Evolutionary conservation across 1,284 basidiomycete species (phyloP).

Genomic region (Kwoniella shivajii): DNA sequence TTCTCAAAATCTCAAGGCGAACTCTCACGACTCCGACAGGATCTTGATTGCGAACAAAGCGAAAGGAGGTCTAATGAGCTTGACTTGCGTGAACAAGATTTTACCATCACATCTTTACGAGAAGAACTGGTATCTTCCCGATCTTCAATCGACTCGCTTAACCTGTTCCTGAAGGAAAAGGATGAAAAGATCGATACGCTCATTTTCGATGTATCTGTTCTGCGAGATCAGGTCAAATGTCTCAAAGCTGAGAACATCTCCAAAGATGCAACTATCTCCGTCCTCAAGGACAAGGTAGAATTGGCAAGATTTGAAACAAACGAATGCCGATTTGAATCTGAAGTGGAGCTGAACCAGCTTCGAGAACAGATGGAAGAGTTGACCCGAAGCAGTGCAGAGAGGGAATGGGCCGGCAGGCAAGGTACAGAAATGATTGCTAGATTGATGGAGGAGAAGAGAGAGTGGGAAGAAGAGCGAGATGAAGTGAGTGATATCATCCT

Average conservation of each 20-base stretch:
- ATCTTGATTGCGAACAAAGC: not conserved
- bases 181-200: not conserved
- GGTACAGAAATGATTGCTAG: slow-evolving; percentile 16
- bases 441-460: slow-evolving; percentile 19
- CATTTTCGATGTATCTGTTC: not conserved
- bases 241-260: slow-evolving; percentile 9
- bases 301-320: slow-evolving; percentile 28
- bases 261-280: slow-evolving; percentile 14
- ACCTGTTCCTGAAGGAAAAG: not conserved
- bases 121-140: not conserved
- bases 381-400: slow-evolving; percentile 15
- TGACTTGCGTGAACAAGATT: not conserved
- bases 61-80: not conserved
- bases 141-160: not conserved
- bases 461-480: slow-evolving; percentile 20
- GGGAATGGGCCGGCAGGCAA: slow-evolving; percentile 16
- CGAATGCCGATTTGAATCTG: slow-evolving; percentile 19
- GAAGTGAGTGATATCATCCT: slow-evolving; percentile 13
- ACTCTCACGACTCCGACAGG: not conserved
- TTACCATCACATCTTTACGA: not conserved
- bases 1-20: no score
- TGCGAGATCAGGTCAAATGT: not conserved
- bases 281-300: slow-evolving; percentile 23
- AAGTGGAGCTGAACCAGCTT: slow-evolving; percentile 15
- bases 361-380: slow-evolving; percentile 22